phyloP scores from a whole-genome alignment of 1,284 basidiomycete species.

The Ceratobasidium sp. region DNA sequence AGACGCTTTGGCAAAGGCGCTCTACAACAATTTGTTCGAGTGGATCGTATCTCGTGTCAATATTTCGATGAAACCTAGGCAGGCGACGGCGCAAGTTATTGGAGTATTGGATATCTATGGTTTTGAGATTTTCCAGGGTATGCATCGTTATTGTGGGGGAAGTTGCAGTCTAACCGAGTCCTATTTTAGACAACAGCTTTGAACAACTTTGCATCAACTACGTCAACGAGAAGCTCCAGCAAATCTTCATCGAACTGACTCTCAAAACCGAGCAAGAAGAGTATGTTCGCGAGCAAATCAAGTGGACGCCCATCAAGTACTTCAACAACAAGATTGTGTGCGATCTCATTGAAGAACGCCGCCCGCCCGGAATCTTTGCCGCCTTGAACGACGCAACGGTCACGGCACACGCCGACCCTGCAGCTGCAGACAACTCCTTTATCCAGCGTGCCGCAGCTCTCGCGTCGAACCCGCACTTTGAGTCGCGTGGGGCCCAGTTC shows the following conservation, averaged over 20 bases:
- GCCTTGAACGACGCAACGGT: slow-evolving; percentile 98
- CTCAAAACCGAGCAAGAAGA: slow-evolving; percentile 99
- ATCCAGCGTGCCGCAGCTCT: slow-evolving; percentile 86
- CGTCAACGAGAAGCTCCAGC: slow-evolving; percentile 99
- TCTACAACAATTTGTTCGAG: slow-evolving; percentile 99
- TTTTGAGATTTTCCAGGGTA: slow-evolving; percentile 93
- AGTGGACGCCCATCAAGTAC: slow-evolving; percentile 99
- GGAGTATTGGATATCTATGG: slow-evolving; percentile 98
- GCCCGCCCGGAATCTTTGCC: slow-evolving; percentile 97
- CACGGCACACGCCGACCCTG: slow-evolving; percentile 96
- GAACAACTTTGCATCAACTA: slow-evolving; percentile 99
- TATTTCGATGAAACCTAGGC: slow-evolving; percentile 90
- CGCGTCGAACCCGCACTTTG: slow-evolving; percentile 87
- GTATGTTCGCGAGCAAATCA: slow-evolving; percentile 97
- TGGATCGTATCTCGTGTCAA: slow-evolving; percentile 99
- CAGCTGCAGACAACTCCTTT: slow-evolving; percentile 97
- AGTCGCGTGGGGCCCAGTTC: slow-evolving; percentile 89
- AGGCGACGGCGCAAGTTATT: slow-evolving; percentile 80
- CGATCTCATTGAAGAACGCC: slow-evolving; percentile 94
- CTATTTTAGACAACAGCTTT: slow-evolving; percentile 87
- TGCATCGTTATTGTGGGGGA: slow-evolving; percentile 48
- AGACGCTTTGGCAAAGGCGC: slow-evolving; percentile 93
- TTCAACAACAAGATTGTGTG: slow-evolving; percentile 98
- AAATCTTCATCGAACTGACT: slow-evolving; percentile 99
- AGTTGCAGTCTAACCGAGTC: slow-evolving; percentile 8